These are phyloP conservation scores for Lactuca sativa DNA, from an alignment of 129 eudicot genomes.

Conservation along the genomic window DNA sequence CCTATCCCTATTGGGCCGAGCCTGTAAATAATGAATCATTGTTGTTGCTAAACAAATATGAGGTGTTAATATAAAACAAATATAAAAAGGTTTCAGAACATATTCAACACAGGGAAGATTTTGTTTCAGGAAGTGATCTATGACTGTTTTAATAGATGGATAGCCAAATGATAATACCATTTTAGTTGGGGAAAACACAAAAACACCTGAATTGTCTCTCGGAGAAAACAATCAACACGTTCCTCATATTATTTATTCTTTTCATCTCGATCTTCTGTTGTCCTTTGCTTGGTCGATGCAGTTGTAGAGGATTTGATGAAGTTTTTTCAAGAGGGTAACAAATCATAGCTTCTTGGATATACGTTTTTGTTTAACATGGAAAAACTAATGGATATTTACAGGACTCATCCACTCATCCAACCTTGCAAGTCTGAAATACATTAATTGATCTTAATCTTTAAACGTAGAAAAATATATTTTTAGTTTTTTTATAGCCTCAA, in stretches of 20 bases:
- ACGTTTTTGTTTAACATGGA: not conserved
- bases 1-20: not conserved
- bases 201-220: slow-evolving; percentile 7
- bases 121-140: slow-evolving; percentile 25
- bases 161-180: slow-evolving; percentile 50
- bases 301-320: not conserved
- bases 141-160: slow-evolving; percentile 35
- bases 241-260: not conserved
- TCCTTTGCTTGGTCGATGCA: not conserved
- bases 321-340: not conserved
- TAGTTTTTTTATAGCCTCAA: no score
- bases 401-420: not conserved
- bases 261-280: not conserved
- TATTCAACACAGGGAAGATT: not conserved
- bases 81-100: no score
- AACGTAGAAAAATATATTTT: not conserved
- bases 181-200: slow-evolving; percentile 42
- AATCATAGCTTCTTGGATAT: not conserved
- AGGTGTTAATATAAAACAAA: no score
- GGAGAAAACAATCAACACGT: slow-evolving; percentile 7
- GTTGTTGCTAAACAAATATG: no score
- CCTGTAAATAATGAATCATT: not conserved
- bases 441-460: slow-evolving; percentile 4
- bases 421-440: not conserved
- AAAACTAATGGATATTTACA: slow-evolving; percentile 3